These are phyloP conservation scores for Boletus sensibilis DNA, from an alignment of 768 basidiomycete genomes.

Conservation along the genomic window DNA sequence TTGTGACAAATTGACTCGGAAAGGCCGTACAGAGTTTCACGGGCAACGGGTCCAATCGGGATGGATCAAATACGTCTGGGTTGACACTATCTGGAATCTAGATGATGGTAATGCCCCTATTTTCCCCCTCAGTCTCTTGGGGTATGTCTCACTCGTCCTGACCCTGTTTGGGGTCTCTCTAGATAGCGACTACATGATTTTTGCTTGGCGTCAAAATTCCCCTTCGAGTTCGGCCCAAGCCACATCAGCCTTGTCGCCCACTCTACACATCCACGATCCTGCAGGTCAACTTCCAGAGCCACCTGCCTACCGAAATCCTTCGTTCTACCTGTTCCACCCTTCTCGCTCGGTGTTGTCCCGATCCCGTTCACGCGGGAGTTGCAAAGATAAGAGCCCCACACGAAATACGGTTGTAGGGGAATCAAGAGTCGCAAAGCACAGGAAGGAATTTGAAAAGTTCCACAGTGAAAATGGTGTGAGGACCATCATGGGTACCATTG, in stretches of 20 bases:
- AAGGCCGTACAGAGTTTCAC: constrained; percentile 55
- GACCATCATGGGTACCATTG: constrained; percentile 88
- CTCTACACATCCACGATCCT: constrained; percentile 65
- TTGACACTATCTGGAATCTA: constrained; percentile 76
- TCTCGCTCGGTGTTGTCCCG: constrained; percentile 29
- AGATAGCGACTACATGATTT: constrained; percentile 90
- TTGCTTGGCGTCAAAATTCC: constrained; percentile 67
- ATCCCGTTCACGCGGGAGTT: constrained; percentile 35
- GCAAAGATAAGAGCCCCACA: constrained; percentile 41
- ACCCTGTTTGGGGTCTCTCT: not conserved
- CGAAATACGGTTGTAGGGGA: constrained; percentile 27
- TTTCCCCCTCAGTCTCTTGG: not conserved
- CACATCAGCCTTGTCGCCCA: constrained; percentile 23
- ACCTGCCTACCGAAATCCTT: constrained; percentile 64
- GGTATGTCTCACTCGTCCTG: not conserved
- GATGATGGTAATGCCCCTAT: constrained; percentile 68
- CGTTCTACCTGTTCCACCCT: constrained; percentile 62
- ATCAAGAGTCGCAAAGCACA: constrained; percentile 58
- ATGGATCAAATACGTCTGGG: constrained; percentile 87
- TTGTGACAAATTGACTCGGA: constrained; percentile 70
- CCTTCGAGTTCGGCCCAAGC: constrained; percentile 23
- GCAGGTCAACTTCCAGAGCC: constrained; percentile 54
- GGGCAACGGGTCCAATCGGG: constrained; percentile 67
- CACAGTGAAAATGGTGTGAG: constrained; percentile 91
- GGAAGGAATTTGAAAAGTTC: constrained; percentile 80